phyloP scores from a whole-genome alignment of 345 rosid genomes.

The Trapa bicornis region DNA sequence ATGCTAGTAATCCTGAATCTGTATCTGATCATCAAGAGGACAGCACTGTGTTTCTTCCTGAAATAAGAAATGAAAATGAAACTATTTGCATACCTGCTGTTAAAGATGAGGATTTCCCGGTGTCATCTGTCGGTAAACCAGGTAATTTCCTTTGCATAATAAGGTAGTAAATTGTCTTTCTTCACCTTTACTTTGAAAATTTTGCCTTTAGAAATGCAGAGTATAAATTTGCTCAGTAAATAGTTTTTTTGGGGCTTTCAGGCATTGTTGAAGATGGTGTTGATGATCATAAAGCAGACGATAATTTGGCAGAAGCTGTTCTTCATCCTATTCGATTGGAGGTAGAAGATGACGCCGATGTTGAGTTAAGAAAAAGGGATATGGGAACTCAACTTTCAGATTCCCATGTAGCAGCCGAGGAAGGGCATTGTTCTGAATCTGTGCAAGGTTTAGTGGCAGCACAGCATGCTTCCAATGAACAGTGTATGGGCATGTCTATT shows the following conservation, averaged over 20 bases:
- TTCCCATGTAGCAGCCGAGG: neutral
- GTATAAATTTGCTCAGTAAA: neutral
- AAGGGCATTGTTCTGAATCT: no score
- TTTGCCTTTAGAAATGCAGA: neutral
- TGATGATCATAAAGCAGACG: neutral
- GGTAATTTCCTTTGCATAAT: no score
- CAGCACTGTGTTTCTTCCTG: neutral
- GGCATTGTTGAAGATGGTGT: neutral
- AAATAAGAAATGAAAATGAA: neutral
- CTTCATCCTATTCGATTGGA: neutral
- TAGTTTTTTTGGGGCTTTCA: no score
- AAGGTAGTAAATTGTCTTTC: no score
- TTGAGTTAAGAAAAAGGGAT: neutral
- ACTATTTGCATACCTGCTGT: neutral
- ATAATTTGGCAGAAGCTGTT: neutral
- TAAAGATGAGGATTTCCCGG: neutral
- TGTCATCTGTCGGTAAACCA: neutral
- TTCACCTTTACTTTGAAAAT: neutral
- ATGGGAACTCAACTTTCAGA: neutral
- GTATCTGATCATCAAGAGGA: constrained; percentile 5
- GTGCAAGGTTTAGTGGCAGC: neutral
- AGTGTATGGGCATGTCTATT: neutral
- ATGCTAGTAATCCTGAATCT: neutral
- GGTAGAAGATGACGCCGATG: neutral
- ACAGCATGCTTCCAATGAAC: no score